phyloP scores from a whole-genome alignment of 495 filamentous ascomycete genomes.

The Entonaema liquescens region DNA sequence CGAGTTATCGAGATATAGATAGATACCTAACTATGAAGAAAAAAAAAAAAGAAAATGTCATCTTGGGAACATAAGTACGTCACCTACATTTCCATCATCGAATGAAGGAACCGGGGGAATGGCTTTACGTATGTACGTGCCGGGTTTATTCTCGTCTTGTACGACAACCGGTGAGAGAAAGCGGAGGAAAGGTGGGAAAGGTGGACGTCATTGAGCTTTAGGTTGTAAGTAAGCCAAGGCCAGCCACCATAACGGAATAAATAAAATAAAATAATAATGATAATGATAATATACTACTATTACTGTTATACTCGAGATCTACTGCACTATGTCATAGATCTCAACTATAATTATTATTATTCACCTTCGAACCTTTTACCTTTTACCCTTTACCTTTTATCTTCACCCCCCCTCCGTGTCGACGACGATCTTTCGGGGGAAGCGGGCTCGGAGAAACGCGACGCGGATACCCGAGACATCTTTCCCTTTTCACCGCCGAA shows the following conservation, averaged over 20 bases:
- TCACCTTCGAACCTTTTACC: no score
- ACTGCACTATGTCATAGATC: conserved; percentile 18
- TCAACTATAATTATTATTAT: not conserved
- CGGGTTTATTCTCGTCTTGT: not conserved
- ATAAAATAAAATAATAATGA: not conserved
- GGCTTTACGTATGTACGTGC: not conserved
- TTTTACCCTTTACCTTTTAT: no score
- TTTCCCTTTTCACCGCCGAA: conserved; percentile 7
- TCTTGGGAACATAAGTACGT: not conserved
- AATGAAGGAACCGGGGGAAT: not conserved
- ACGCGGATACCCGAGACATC: conserved; percentile 29
- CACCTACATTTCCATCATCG: not conserved
- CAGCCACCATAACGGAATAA: not conserved
- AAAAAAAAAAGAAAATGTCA: not conserved
- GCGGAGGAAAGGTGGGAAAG: not conserved
- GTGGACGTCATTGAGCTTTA: not conserved
- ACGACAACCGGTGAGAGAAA: conserved; percentile 6
- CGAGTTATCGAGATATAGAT: not conserved
- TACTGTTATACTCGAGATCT: no score
- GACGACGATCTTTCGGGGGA: conserved; percentile 6
- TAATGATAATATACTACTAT: no score
- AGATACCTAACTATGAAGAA: not conserved
- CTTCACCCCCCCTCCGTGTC: conserved; percentile 1
- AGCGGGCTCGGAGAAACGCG: conserved; percentile 20
- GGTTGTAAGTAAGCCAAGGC: not conserved